These are phyloP conservation scores for Coniochaeta hoffmannii DNA, from an alignment of 2,329 filamentous ascomycete genomes.

Conservation along the genomic window DNA sequence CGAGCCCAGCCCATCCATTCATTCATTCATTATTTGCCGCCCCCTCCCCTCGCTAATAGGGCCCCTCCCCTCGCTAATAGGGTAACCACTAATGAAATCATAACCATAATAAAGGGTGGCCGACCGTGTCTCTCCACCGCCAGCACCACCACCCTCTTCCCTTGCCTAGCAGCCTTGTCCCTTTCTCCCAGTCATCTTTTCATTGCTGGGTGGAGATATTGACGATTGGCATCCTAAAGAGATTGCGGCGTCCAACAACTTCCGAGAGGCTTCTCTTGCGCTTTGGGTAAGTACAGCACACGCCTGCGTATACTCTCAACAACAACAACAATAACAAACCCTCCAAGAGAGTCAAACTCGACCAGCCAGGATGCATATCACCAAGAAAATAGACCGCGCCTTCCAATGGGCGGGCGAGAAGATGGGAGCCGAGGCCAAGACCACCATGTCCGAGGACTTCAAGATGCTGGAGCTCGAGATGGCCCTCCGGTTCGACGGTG, in stretches of 20 bases:
- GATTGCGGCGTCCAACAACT: too few relatives aligned
- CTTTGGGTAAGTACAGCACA: too few relatives aligned
- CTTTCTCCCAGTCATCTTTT: too few relatives aligned
- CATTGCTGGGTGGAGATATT: too few relatives aligned
- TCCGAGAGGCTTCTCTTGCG: too few relatives aligned
- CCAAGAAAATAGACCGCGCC: conserved; percentile 88
- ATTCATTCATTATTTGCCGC: background rate
- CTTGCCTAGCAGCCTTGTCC: too few relatives aligned
- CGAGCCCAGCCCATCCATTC: background rate
- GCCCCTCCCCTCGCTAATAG: too few relatives aligned
- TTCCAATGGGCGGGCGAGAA: conserved; percentile 98
- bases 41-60: background rate
- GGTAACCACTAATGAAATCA: too few relatives aligned
- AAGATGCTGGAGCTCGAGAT: conserved; percentile 86
- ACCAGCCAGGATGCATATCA: conserved; percentile 40
- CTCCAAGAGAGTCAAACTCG: background rate
- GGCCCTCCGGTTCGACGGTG: conserved; percentile 82
- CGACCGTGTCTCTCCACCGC: too few relatives aligned
- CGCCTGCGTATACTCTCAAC: background rate
- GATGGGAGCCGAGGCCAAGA: conserved; percentile 89
- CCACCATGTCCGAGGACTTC: conserved; percentile 82
- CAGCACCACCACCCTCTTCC: too few relatives aligned
- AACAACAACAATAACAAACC: background rate
- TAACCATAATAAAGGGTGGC: too few relatives aligned
- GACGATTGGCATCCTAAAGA: too few relatives aligned